Base-by-base conservation (phyloP, 176 grass and related monocot species). In the Zoysia pacifica region DNA sequence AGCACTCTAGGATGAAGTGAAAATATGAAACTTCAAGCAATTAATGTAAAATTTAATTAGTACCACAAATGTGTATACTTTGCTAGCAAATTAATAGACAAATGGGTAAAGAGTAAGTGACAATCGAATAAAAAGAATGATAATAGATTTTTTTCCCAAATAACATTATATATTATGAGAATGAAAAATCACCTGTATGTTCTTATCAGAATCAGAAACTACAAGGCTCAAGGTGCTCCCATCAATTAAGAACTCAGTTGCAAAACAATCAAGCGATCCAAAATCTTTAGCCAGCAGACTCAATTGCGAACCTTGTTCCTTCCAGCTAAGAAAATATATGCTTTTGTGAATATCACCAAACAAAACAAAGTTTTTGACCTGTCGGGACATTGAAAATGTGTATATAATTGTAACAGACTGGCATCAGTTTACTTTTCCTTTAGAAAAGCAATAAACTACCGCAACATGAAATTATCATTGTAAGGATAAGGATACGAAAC, bases 271-370 rank as follows among this genome's bases (percentile, higher is more conserved):
- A 60, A 97, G 90, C 52, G 90, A 85, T 61, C 76, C 89, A 92
- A 97, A 97, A 89, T 97, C 94, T 86, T 97, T 97, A 38, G 94
- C 94, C 53, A 97, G 77, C 46, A 97, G 81, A 85, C 83, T 97
- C 81, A 97, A 80, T 16, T 97, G 91, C 70, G 94, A 93, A 90
- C 94, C 94, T 86, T 97, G 94, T 65, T 97, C 94, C 71, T 97
- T 97, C 94, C 94, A 94, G 63, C 91, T 97, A 50, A 94, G 83
- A 82, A 97, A 97, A 79, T 94, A 97, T 70, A 97, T 88, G 75
- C 91, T 97, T 84, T 97, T 97, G 51, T 97, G 94, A 64, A 97
- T 89, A 70, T 97, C 94, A 14, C 94, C 94, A 80, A 97, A 94
- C 56, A 94, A 71, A 78, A 97, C 84, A 69, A 97, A 97, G 58